phyloP scores from a whole-genome alignment of 1,284 basidiomycete genomes.

The Porodaedalea pini region DNA sequence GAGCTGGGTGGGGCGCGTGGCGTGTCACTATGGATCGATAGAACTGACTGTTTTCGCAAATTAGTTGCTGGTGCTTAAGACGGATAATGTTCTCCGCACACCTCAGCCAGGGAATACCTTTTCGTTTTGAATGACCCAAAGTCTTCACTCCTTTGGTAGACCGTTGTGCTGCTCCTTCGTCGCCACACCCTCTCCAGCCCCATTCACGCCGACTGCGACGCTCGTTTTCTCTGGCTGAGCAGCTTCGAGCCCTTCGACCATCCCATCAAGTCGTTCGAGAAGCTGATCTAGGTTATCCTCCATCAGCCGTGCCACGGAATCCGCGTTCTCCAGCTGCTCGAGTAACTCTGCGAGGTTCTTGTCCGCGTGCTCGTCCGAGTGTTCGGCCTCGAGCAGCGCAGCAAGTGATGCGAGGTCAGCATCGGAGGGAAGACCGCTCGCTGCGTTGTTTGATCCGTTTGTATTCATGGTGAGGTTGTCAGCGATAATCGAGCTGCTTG shows the following conservation, averaged over 20 bases:
- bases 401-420: slow-evolving; percentile 7
- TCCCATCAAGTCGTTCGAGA: slow-evolving; percentile 49
- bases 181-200: too few relatives aligned
- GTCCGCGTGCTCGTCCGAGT: slow-evolving; percentile 34
- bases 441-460: neutral
- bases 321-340: slow-evolving; percentile 47
- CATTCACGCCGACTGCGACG: too few relatives aligned
- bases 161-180: too few relatives aligned
- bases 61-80: too few relatives aligned
- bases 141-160: too few relatives aligned
- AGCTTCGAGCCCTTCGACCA: slow-evolving; percentile 46
- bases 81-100: too few relatives aligned
- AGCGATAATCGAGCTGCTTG: too few relatives aligned
- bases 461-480: neutral
- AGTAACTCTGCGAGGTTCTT: slow-evolving; percentile 43
- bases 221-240: slow-evolving; percentile 39
- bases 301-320: slow-evolving; percentile 52
- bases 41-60: too few relatives aligned
- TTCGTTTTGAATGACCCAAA: too few relatives aligned
- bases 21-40: too few relatives aligned
- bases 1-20: too few relatives aligned
- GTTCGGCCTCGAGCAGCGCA: neutral
- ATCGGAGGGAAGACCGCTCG: slow-evolving; percentile 4
- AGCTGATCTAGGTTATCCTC: slow-evolving; percentile 57
- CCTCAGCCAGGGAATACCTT: too few relatives aligned